phyloP scores from a whole-genome alignment of 805 yeast species.

The Ogataea glucozyma region DNA sequence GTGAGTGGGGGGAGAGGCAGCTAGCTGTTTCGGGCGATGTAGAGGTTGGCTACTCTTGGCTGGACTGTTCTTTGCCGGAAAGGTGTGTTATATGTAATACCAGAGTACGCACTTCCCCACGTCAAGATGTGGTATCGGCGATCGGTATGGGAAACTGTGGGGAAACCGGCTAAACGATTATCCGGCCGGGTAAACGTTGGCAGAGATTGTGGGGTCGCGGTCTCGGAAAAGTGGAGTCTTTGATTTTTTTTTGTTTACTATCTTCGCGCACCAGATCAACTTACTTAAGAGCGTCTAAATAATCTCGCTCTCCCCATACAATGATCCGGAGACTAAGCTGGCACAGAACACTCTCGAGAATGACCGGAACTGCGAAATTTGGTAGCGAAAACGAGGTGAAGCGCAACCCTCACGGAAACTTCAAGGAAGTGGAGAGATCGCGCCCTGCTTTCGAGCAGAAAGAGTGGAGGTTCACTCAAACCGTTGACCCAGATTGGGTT shows the following conservation, averaged over 20 bases:
- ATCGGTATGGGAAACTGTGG: not conserved
- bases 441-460: conserved; percentile 13
- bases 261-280: not conserved
- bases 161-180: not conserved
- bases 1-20: too few relatives aligned
- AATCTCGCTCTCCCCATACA: not conserved
- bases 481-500: conserved; percentile 40
- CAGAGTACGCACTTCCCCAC: too few relatives aligned
- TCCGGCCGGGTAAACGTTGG: not conserved
- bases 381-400: conserved; percentile 8
- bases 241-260: not conserved
- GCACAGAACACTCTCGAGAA: not conserved
- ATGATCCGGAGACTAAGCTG: not conserved
- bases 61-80: too few relatives aligned
- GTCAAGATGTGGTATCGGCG: not conserved
- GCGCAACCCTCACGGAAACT: conserved; percentile 10
- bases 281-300: not conserved
- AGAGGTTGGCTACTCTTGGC: too few relatives aligned
- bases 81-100: too few relatives aligned
- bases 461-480: conserved; percentile 11
- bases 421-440: conserved; percentile 13
- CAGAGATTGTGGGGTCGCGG: not conserved
- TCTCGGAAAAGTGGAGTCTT: conserved; percentile 3
- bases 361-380: conserved; percentile 5
- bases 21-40: too few relatives aligned